phyloP scores from a whole-genome alignment of 2,329 filamentous ascomycete genomes.

The Metarhizium anisopliae region DNA sequence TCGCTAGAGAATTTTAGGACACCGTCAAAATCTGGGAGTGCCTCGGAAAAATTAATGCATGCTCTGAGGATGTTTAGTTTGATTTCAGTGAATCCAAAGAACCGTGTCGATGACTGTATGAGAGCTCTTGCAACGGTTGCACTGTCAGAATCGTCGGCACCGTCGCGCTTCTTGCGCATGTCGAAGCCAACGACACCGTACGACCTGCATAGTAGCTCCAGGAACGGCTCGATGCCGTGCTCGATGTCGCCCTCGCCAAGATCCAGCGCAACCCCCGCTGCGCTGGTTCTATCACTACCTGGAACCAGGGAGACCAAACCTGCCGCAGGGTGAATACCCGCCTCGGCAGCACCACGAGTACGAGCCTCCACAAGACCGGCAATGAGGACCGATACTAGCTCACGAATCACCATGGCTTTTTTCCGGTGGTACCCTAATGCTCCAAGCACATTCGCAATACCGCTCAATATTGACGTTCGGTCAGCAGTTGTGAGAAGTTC shows the following conservation, averaged over 20 bases:
- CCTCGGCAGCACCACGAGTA: conserved; percentile 89
- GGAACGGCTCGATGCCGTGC: conserved; percentile 54
- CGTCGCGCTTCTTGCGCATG: conserved; percentile 14
- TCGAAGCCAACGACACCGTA: conserved; percentile 55
- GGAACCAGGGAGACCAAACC: conserved; percentile 67
- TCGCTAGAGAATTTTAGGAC: conserved; percentile 84
- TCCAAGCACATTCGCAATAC: conserved; percentile 79
- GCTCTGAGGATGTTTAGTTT: conserved; percentile 81
- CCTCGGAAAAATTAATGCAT: conserved; percentile 92
- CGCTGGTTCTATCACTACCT: conserved; percentile 37
- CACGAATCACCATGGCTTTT: conserved; percentile 81
- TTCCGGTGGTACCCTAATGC: conserved; percentile 75
- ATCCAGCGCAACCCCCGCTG: conserved; percentile 44
- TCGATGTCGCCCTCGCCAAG: conserved; percentile 57
- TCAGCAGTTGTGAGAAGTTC: conserved; percentile 66
- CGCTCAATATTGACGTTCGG: conserved; percentile 69
- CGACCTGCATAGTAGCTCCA: conserved; percentile 51
- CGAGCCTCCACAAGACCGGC: conserved; percentile 82
- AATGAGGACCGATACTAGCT: conserved; percentile 75
- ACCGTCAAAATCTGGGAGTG: conserved; percentile 81
- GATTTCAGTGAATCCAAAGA: conserved; percentile 68
- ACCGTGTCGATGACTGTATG: conserved; percentile 46
- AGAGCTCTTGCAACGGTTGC: conserved; percentile 49
- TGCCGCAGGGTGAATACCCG: conserved; percentile 88
- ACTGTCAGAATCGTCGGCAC: conserved; percentile 38